A percentile compares a stretch with the other conserved stretches of the same genome.
Conservation (phyloP, 2,329 filamentous ascomycete genomes). For the Ascocoryne sarcoides region DNA sequence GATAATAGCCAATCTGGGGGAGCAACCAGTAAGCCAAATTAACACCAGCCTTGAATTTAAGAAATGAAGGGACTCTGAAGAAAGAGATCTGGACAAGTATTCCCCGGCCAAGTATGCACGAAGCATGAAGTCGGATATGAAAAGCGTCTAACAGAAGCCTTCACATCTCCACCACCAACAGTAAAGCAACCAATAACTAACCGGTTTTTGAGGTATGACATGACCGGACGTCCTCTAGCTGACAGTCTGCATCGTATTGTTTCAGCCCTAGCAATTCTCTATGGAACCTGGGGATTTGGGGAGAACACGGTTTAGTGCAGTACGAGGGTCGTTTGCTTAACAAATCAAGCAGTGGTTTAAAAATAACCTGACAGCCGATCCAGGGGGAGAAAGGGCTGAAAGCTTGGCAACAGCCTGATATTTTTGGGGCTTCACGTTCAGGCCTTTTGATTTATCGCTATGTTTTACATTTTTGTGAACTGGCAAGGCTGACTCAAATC, state of each 20-base stretch:
- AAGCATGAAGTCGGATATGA: neutral
- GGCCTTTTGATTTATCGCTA: neutral
- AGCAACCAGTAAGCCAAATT: too few species aligned
- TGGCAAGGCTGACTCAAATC: constrained; percentile 1
- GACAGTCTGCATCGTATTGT: too few species aligned
- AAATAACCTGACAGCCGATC: too few species aligned
- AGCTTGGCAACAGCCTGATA: too few species aligned
- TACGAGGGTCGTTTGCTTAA: neutral
- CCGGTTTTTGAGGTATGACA: neutral
- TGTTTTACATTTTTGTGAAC: neutral
- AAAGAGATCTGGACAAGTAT: neutral
- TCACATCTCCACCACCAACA: constrained; percentile 1
- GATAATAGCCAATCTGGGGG: too few species aligned
- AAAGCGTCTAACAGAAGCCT: neutral
- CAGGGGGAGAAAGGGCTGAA: too few species aligned
- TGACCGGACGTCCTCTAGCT: too few species aligned
- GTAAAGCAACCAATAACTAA: neutral
- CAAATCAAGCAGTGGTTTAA: neutral
- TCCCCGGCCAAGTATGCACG: neutral
- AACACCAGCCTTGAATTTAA: too few species aligned
- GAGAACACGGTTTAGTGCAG: too few species aligned
- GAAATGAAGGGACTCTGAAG: neutral
- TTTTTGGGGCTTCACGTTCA: too few species aligned
- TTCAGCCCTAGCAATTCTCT: neutral
- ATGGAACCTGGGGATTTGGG: neutral